Evolutionary conservation across 1,284 basidiomycete species (phyloP).

Genomic region (Ceratobasidium sp.): DNA sequence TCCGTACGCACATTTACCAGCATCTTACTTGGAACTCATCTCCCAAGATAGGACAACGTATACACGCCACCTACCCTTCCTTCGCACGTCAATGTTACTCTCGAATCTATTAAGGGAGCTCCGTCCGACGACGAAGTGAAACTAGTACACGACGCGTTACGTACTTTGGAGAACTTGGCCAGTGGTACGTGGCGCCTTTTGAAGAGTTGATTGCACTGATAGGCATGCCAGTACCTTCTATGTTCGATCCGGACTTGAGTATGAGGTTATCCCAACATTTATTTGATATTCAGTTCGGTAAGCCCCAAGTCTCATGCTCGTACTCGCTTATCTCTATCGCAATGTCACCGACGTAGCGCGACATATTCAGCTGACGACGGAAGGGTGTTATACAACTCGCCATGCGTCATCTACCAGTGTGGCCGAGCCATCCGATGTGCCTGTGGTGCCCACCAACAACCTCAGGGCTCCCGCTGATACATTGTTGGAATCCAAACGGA

Average conservation of each 20-base stretch:
- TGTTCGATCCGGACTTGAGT: constrained; percentile 27
- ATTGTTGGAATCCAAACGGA: too few species aligned
- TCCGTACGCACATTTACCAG: neutral
- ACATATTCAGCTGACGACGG: neutral
- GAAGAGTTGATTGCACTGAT: neutral
- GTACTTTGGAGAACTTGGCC: constrained; percentile 7
- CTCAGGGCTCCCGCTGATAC: too few species aligned
- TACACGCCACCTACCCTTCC: constrained; percentile 15
- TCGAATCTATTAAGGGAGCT: constrained; percentile 17
- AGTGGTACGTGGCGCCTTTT: neutral
- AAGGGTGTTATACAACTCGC: neutral
- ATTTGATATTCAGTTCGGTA: constrained; percentile 24
- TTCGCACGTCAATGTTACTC: neutral
- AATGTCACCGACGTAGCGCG: neutral
- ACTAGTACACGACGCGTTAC: constrained; percentile 3
- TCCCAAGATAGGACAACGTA: neutral
- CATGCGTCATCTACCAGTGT: neutral
- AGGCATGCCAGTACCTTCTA: constrained; percentile 3
- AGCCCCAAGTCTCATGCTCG: neutral
- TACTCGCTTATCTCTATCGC: neutral
- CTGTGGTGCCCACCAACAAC: too few species aligned
- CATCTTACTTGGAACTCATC: neutral
- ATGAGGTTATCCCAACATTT: constrained; percentile 40
- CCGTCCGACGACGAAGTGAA: constrained; percentile 23
- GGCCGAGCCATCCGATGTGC: too few species aligned